A percentile compares a stretch with the other conserved stretches of the same genome.
Conservation (phyloP, 1,139 yeast genomes). For the Diutina ranongensis region DNA sequence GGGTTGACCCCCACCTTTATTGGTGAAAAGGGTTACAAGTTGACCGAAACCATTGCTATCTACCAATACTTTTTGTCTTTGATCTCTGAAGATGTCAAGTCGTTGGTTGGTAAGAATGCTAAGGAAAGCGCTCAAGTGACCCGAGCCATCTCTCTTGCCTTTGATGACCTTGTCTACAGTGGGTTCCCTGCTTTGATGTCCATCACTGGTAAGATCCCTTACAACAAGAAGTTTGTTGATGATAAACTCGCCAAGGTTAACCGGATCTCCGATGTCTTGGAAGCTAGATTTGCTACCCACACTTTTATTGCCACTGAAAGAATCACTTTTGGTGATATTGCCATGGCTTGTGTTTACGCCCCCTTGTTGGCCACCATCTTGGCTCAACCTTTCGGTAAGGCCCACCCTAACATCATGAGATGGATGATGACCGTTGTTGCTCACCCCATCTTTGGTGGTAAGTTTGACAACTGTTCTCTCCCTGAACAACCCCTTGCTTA, state of each 20-base stretch:
- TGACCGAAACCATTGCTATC: conserved; percentile 74
- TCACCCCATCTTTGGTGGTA: conserved; percentile 39
- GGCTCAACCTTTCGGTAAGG: conserved; percentile 68
- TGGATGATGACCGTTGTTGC: conserved; percentile 72
- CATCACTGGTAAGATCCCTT: conserved; percentile 30
- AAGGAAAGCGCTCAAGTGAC: conserved; percentile 62
- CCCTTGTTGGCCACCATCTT: conserved; percentile 60
- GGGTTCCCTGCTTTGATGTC: conserved; percentile 25
- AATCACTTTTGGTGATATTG: conserved; percentile 74
- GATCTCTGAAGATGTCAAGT: conserved; percentile 9
- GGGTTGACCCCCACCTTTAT: conserved; percentile 66
- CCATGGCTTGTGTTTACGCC: conserved; percentile 43
- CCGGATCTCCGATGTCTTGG: conserved; percentile 34
- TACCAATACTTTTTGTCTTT: conserved; percentile 24
- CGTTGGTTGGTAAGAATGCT: conserved; percentile 51
- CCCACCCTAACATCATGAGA: conserved; percentile 68
- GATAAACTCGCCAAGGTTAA: conserved; percentile 32
- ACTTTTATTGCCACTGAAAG: conserved; percentile 91
- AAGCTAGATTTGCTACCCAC: conserved; percentile 56
- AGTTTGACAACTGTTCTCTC: conserved; percentile 37
- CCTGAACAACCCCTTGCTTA: conserved; percentile 56
- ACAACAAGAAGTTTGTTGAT: conserved; percentile 75
- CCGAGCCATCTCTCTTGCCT: conserved; percentile 75
- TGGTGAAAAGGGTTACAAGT: conserved; percentile 70
- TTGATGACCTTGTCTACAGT: conserved; percentile 50